Percentiles rank a stretch among this genome's conserved stretches.
Conservation (phyloP, 139 green algal genomes). For the Chlamydomonas sp. region DNA sequence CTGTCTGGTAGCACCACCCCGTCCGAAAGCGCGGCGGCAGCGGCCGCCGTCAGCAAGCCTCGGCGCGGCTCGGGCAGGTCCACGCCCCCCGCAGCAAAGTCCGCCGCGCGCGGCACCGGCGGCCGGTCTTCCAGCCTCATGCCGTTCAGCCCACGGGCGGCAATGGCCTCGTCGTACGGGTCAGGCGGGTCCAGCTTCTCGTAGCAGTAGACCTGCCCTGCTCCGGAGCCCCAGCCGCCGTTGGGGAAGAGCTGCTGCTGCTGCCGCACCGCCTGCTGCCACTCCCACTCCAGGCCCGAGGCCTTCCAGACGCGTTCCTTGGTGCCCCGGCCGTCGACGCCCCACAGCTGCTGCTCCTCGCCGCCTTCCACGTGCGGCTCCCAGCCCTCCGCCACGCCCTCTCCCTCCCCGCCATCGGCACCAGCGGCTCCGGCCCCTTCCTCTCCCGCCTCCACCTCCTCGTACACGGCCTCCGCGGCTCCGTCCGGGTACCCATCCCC, state of each 20-base stretch:
- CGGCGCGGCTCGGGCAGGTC: not conserved
- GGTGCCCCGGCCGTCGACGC: not conserved
- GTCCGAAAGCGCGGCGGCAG: not conserved
- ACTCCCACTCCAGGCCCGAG: not conserved
- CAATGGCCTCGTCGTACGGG: not conserved
- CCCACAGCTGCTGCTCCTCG: not conserved
- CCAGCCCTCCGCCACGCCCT: not conserved
- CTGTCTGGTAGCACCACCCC: conserved; percentile 62
- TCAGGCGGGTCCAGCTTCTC: conserved; percentile 17
- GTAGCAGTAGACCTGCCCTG: conserved; percentile 8
- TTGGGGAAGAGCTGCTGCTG: not conserved
- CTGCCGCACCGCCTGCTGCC: not conserved
- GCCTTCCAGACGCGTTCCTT: not conserved
- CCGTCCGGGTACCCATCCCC: not conserved
- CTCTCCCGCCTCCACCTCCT: not conserved
- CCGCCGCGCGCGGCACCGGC: not conserved
- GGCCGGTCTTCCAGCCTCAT: conserved; percentile 32
- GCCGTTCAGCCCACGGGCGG: conserved; percentile 6
- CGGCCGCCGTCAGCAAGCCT: not conserved
- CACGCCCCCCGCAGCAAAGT: not conserved
- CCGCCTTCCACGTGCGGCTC: not conserved
- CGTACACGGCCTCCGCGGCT: not conserved
- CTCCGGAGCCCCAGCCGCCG: no score
- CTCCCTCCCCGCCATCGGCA: not conserved
- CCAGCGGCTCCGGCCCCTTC: no score